phyloP scores from a whole-genome alignment of 164 flowering plant genomes.

The Akebia trifoliata region DNA sequence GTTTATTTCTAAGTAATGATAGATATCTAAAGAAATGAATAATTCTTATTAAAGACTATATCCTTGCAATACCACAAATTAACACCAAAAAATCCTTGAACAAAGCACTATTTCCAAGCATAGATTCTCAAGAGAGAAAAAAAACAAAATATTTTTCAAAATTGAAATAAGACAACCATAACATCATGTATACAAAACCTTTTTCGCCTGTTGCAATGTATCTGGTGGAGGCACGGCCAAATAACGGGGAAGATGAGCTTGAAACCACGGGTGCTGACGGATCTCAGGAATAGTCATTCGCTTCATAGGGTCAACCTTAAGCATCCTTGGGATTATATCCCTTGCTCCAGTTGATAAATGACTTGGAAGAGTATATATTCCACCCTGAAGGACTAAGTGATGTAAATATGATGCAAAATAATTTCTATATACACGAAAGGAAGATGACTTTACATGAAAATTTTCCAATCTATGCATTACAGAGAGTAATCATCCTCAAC shows the following conservation, averaged over 20 bases:
- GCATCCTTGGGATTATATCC: slow-evolving; percentile 44
- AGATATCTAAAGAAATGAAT: not conserved
- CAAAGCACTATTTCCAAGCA: not conserved
- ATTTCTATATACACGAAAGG: not conserved
- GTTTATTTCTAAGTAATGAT: not conserved
- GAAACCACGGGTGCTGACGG: slow-evolving; percentile 40
- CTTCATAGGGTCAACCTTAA: slow-evolving; percentile 47
- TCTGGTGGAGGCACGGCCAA: no score
- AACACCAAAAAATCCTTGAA: not conserved
- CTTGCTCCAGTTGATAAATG: slow-evolving; percentile 42
- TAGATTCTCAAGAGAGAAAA: not conserved
- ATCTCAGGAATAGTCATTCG: slow-evolving; percentile 46
- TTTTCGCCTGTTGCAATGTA: slow-evolving; percentile 35
- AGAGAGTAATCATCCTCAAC: not conserved
- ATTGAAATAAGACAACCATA: not conserved
- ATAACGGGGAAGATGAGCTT: no score
- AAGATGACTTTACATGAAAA: not conserved
- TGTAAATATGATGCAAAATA: not conserved
- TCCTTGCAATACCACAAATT: not conserved
- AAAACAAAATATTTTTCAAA: not conserved
- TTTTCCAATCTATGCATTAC: not conserved
- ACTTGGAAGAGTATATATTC: slow-evolving; percentile 41
- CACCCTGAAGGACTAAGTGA: slow-evolving; percentile 25
- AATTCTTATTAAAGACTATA: not conserved
- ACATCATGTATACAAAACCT: slow-evolving; percentile 19